A percentile compares a stretch with the other conserved stretches of the same genome.
phyloP scores from a whole-genome alignment of 225 moss, liverwort and hornwort genomes.

The Polytrichum formosum region DNA sequence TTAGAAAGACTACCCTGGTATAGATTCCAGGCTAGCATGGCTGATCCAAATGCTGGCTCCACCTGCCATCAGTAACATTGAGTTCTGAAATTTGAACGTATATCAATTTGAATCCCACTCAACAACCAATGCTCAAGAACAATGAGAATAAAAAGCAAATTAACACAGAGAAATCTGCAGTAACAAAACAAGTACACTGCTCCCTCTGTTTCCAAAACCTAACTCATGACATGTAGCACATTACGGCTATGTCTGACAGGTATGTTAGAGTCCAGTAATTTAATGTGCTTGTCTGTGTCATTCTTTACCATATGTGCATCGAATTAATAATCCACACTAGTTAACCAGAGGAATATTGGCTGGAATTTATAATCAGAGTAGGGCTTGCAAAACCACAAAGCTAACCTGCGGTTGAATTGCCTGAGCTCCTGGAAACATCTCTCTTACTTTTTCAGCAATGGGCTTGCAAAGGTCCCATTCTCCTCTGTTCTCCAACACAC shows the following conservation, averaged over 20 bases:
- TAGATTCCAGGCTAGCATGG: conserved; percentile 87
- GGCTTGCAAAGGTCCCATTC: conserved; percentile 81
- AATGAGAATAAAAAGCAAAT: background rate
- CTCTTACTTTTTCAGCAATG: conserved; percentile 48
- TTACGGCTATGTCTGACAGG: background rate
- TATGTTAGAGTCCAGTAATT: background rate
- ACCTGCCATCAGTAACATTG: conserved; percentile 37
- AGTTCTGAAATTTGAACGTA: background rate
- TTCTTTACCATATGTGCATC: background rate
- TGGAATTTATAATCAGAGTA: background rate
- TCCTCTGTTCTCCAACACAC: conserved; percentile 67
- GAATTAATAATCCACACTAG: background rate
- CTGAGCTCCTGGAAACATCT: conserved; percentile 69
- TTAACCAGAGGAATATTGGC: conserved; percentile 6
- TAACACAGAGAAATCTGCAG: background rate
- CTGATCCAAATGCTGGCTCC: conserved; percentile 90
- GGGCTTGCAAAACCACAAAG: background rate
- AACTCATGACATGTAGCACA: no score
- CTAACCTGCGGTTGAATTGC: conserved; percentile 64
- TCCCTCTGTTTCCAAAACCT: no score
- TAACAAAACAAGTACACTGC: background rate
- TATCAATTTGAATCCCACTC: background rate
- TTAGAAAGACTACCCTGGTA: conserved; percentile 24
- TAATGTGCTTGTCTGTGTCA: background rate
- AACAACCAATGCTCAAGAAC: background rate